A percentile compares a stretch with the other conserved stretches of the same genome.
Conservation (phyloP, 1,139 yeast genomes). For the Nematodospora anomalae region DNA sequence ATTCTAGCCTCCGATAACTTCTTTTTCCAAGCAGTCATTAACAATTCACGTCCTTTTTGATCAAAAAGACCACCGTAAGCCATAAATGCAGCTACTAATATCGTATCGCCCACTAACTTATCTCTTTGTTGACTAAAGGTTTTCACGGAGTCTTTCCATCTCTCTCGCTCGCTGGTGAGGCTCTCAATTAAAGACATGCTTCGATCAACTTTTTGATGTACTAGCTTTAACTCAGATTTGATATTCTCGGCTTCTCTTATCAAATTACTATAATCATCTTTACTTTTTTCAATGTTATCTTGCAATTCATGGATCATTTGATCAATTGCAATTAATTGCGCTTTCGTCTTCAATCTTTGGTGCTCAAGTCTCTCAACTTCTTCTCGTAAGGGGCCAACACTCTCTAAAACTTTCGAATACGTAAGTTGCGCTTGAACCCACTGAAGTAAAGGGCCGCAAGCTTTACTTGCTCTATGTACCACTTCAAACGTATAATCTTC, state of each 20-base stretch:
- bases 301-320: conserved; percentile 81
- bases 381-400: conserved; percentile 69
- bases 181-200: conserved; percentile 64
- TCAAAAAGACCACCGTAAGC: conserved; percentile 65
- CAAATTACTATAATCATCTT: conserved; percentile 64
- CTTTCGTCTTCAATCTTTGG: conserved; percentile 60
- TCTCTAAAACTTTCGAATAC: conserved; percentile 67
- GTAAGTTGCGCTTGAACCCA: conserved; percentile 90
- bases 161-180: conserved; percentile 63
- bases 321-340: conserved; percentile 71
- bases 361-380: conserved; percentile 64
- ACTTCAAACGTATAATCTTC: conserved; percentile 69
- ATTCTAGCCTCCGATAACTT: conserved; percentile 42
- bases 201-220: conserved; percentile 60
- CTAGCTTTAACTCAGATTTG: conserved; percentile 65
- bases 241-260: conserved; percentile 79
- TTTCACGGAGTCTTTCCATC: conserved; percentile 68
- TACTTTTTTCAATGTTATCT: conserved; percentile 64
- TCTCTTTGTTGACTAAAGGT: conserved; percentile 50
- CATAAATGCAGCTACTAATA: conserved; percentile 61
- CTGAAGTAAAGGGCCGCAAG: conserved; percentile 87
- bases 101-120: conserved; percentile 60
- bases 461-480: conserved; percentile 88
- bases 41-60: conserved; percentile 45
- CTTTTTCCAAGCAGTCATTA: conserved; percentile 42